Conservation (phyloP, 805 yeast species). For the Metschnikowia sp. region DNA sequence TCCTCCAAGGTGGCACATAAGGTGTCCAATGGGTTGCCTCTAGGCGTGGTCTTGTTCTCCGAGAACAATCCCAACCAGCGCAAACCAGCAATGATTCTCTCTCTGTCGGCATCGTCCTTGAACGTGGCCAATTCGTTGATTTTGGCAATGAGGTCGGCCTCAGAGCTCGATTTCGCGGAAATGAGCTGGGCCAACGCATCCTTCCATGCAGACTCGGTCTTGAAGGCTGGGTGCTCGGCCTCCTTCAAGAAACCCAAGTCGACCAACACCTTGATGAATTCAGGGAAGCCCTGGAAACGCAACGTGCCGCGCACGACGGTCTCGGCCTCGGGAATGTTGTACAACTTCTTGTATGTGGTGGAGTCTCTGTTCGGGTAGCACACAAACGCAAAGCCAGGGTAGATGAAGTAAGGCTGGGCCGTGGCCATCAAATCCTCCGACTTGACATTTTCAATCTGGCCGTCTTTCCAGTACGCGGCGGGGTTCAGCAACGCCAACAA, state of each 20-base stretch:
- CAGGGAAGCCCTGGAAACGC: slow-evolving; percentile 98
- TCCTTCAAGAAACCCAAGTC: slow-evolving; percentile 92
- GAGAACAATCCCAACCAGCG: slow-evolving; percentile 94
- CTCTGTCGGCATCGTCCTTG: slow-evolving; percentile 77
- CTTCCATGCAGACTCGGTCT: slow-evolving; percentile 67
- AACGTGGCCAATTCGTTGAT: slow-evolving; percentile 77
- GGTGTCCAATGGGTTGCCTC: slow-evolving; percentile 93
- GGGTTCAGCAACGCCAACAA: slow-evolving; percentile 90
- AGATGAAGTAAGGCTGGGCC: slow-evolving; percentile 92
- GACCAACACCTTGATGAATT: slow-evolving; percentile 90
- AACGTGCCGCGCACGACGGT: slow-evolving; percentile 96
- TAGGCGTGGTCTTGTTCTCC: slow-evolving; percentile 70
- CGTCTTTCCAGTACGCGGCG: slow-evolving; percentile 86
- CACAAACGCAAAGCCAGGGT: slow-evolving; percentile 93
- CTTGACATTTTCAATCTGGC: slow-evolving; percentile 70
- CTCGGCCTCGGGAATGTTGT: slow-evolving; percentile 95
- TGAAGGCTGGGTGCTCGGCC: slow-evolving; percentile 57
- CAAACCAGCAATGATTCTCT: slow-evolving; percentile 83
- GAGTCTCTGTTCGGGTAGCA: slow-evolving; percentile 98
- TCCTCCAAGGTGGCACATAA: slow-evolving; percentile 94
- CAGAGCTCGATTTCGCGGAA: slow-evolving; percentile 67
- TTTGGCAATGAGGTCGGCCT: slow-evolving; percentile 70
- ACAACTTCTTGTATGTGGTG: slow-evolving; percentile 86
- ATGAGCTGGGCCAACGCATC: slow-evolving; percentile 75
- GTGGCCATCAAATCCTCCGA: slow-evolving; percentile 93